phyloP scores from a whole-genome alignment of 2,329 filamentous ascomycete species.

The Alternaria postmessia region DNA sequence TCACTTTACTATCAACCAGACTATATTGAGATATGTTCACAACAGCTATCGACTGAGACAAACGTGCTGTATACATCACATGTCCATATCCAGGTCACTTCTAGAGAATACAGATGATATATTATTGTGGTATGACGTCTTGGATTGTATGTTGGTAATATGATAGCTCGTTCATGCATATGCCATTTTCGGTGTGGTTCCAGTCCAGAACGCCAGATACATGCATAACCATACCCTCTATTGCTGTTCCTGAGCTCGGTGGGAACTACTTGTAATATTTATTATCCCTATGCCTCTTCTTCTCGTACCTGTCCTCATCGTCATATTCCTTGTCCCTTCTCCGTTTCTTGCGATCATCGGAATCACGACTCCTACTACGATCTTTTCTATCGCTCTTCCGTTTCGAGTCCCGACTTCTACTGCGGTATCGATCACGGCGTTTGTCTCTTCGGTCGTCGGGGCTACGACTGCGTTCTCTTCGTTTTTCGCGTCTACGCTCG shows the following conservation, averaged over 20 bases:
- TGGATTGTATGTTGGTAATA: neutral
- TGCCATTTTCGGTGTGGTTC: neutral
- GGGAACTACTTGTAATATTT: conserved; percentile 15
- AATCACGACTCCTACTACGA: conserved; percentile 29
- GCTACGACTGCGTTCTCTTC: conserved; percentile 31
- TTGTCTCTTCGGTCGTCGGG: conserved; percentile 39
- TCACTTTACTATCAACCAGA: too few species aligned
- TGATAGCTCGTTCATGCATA: neutral
- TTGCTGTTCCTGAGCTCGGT: neutral
- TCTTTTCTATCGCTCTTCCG: conserved; percentile 28
- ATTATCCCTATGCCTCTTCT: conserved; percentile 28
- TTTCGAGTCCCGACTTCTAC: conserved; percentile 32
- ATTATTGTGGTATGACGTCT: neutral
- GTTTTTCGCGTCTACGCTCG: conserved; percentile 20
- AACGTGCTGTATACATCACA: neutral
- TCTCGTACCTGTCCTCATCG: conserved; percentile 30
- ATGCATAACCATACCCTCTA: neutral
- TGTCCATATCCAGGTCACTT: neutral
- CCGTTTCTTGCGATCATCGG: conserved; percentile 35
- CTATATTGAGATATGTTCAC: neutral
- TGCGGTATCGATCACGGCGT: conserved; percentile 35
- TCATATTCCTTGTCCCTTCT: conserved; percentile 36
- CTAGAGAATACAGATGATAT: neutral
- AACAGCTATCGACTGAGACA: neutral
- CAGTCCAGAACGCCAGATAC: neutral